Percentiles rank a stretch among this genome's conserved stretches.
phyloP scores from a whole-genome alignment of 2,329 filamentous ascomycete species.

The Monosporascus sp. region DNA sequence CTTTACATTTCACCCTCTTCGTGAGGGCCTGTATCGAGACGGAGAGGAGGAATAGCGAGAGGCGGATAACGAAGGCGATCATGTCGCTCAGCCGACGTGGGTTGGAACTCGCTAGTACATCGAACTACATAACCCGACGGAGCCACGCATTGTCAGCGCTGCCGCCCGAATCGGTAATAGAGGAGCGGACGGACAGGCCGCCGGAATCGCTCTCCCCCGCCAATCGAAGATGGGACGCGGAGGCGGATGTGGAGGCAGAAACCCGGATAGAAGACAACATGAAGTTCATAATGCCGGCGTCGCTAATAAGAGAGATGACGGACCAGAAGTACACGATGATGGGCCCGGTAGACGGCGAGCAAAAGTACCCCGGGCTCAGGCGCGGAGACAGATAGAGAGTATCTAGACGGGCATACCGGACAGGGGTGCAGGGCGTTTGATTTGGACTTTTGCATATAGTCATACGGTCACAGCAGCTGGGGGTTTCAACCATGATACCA shows the following conservation, averaged over 20 bases:
- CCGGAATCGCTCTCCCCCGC: background rate
- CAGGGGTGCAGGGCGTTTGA: no score
- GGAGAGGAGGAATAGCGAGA: constrained; percentile 1
- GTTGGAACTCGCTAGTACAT: background rate
- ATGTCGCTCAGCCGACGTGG: background rate
- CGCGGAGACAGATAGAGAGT: background rate
- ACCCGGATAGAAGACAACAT: background rate
- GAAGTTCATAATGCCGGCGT: background rate
- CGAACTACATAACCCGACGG: background rate
- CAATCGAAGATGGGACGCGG: background rate
- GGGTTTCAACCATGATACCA: no score
- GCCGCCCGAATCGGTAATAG: background rate
- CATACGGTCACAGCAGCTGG: no score
- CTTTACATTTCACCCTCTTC: background rate
- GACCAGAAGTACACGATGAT: background rate
- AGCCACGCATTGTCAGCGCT: background rate
- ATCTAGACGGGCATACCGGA: background rate
- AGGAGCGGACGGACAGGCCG: background rate
- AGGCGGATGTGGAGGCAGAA: background rate
- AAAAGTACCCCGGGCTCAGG: background rate
- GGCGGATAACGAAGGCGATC: background rate
- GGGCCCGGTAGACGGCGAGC: background rate
- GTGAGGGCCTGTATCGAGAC: background rate
- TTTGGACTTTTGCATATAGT: no score
- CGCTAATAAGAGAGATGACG: background rate